phyloP scores from a whole-genome alignment of 352 stramenopile genomes.

The Halophytophthora batemanensis region DNA sequence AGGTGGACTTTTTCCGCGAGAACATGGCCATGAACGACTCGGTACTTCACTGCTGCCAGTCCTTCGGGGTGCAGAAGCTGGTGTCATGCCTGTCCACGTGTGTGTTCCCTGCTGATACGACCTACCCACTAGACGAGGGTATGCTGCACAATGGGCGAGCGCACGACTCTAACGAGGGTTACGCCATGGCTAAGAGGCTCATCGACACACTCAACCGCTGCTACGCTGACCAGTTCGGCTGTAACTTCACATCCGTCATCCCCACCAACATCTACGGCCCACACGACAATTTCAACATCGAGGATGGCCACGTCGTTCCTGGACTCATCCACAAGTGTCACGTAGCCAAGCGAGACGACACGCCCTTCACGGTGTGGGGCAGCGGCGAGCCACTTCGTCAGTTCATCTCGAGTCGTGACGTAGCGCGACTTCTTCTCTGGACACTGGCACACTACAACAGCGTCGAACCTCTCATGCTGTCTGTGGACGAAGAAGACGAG shows the following conservation, averaged over 20 bases:
- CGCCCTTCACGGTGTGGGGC: constrained; percentile 94
- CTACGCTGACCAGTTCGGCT: constrained; percentile 96
- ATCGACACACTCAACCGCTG: constrained; percentile 98
- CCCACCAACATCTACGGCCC: constrained; percentile 99
- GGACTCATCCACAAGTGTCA: constrained; percentile 99
- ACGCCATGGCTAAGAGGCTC: constrained; percentile 98
- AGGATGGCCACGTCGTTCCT: constrained; percentile 97
- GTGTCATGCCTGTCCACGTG: constrained; percentile 98
- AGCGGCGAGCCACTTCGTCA: constrained; percentile 94
- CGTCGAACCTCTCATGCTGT: constrained; percentile 95
- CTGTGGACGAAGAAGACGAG: constrained; percentile 92
- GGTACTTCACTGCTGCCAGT: constrained; percentile 95
- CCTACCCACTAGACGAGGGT: constrained; percentile 98
- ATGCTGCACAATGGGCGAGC: constrained; percentile 92
- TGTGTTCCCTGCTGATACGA: constrained; percentile 98
- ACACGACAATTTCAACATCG: constrained; percentile 97
- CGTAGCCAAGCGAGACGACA: constrained; percentile 89
- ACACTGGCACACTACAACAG: constrained; percentile 70
- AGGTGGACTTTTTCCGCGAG: constrained; percentile 98
- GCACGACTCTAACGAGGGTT: constrained; percentile 88
- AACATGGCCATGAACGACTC: constrained; percentile 99
- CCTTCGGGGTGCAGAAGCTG: constrained; percentile 90
- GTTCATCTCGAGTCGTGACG: constrained; percentile 97
- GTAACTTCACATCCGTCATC: constrained; percentile 98
- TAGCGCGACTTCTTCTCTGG: constrained; percentile 94